Evolutionary conservation across 75 land plant species (phyloP), one percentile per base, ranked within the genome.

Genomic region (Pinus taeda): DNA sequence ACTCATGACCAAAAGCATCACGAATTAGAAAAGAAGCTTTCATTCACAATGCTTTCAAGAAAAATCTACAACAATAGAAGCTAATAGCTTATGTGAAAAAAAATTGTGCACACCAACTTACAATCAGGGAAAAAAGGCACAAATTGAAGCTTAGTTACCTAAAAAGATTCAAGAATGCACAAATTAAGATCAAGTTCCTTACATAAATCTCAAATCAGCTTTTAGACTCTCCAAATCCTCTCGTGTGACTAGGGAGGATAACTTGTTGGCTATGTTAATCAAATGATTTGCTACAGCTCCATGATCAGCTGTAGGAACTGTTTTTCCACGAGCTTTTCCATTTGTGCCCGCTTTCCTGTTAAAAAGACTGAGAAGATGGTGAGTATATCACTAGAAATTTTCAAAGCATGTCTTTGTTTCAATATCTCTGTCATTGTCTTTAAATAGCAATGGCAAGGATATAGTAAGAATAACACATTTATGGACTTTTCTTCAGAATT

Each of bases 171-270:
- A 62, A 62, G 15, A 21, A 24, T 62, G 65, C 13, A 26, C 1
- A 62, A 22, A 62, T 24, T 22, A 62, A 14, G 33, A 24, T 8
- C 53, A 24, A 62, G 33, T 29, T 62, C 29, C 65, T 62, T 62
- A 62, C 65, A 62, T 62, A 62, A 62, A 21, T 62, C 65, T 26
- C 33, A 62, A 62, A 3, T 62, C 65, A 26, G 65, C 65, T 62
- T 26, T 62, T 22, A 62, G 65, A 62, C 65, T 62, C 65, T 62
- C 65, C 65, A 62, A 62, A 62, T 62, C 65, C 12, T 62, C 65
- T 8, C 33, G 65, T 62, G 65, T 61, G 15, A 61, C 64, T 13
- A 61, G 26, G 15, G 65, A 62, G 65, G 65, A 62, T 2, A 62
- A 22, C 14, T 62, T 62, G 33, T 62, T 62, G 24, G 65, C 65